These are phyloP conservation scores for Arabis hirsuta DNA, from an alignment of 345 rosid species.

Conservation along the genomic window DNA sequence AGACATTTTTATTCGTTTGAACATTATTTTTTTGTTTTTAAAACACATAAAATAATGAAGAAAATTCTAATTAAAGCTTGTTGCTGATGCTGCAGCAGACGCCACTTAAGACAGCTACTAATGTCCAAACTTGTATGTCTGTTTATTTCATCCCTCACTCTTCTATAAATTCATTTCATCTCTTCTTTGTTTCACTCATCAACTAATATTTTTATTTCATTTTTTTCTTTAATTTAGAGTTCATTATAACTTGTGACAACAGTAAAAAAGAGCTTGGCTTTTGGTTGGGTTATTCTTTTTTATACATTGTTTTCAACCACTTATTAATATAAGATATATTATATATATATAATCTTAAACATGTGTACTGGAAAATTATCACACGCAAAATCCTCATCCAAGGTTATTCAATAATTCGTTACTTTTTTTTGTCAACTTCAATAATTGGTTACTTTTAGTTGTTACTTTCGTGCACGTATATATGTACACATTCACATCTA, in stretches of 20 bases:
- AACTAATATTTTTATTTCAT: slow-evolving; percentile 27
- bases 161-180: slow-evolving; percentile 52
- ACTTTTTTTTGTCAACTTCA: slow-evolving; percentile 12
- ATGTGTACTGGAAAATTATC: slow-evolving; percentile 70
- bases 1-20: background rate
- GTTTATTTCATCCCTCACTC: slow-evolving; percentile 28
- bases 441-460: slow-evolving; percentile 28
- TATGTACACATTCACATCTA: background rate
- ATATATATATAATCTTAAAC: slow-evolving; percentile 5
- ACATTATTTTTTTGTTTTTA: background rate
- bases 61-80: slow-evolving; percentile 42
- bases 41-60: slow-evolving; percentile 7
- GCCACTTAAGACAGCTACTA: slow-evolving; percentile 58
- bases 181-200: slow-evolving; percentile 32
- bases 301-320: background rate
- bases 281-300: slow-evolving; percentile 24
- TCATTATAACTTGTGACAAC: slow-evolving; percentile 28
- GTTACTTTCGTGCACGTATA: background rate
- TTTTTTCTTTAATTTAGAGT: slow-evolving; percentile 30
- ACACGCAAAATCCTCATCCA: slow-evolving; percentile 61
- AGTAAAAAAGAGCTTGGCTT: slow-evolving; percentile 11
- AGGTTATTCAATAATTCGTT: slow-evolving; percentile 49
- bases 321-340: background rate
- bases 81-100: slow-evolving; percentile 75
- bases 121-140: slow-evolving; percentile 66